Base-by-base conservation (phyloP, 2,329 filamentous ascomycete genomes). In the Diaporthe ilicicola region DNA sequence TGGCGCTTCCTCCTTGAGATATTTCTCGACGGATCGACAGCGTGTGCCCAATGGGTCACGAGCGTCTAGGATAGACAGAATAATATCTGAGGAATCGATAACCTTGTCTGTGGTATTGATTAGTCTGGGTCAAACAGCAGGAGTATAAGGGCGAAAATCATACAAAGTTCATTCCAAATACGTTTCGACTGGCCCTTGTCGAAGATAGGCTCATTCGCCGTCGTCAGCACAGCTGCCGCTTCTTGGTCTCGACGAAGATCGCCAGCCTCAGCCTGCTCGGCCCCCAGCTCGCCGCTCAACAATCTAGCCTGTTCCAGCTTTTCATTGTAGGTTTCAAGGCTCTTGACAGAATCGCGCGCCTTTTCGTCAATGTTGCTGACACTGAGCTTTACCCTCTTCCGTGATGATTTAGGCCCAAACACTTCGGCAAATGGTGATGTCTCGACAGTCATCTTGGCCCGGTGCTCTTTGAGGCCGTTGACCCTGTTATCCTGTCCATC, bases 111-210 rank as follows among this genome's bases (percentile, higher is more conserved):
- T 48, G 32, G 3, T 22, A n/a, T 37, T 22, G 22, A 67, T 76
- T 73, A 76, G 74, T 19, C 24, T 34, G 7, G 12, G 8, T 24
- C 2, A 17, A 54, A 2, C 4, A 13, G 27, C 3, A n/a, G 51
- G 44, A 27, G 37, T 8, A 17, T 27, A 17, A 2, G 37, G 10
- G 34, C n/a, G 9, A 15, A 27, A 2, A 27, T 76, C 80, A 71
- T 79, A 83, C 75, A 91, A 9, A 98, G 84, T 80, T 99, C 95
- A 83, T 98, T 98, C 95, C 94, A 97, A 76, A 97, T 97, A 75
- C 96, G 89, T 83, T 97, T 97, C 78, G 92, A 95, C 81, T 97
- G 95, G 22, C 96, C 96, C 83, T 98, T 98, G 76, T 89, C 92
- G 82, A 98, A 98, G 72, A 98, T 93, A 48, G 95, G 91, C 79